A percentile compares a stretch with the other conserved stretches of the same genome.
These are phyloP conservation scores for Umbelopsis vinacea DNA, from an alignment of 192 early-diverging fungal genomes.

Conservation along the genomic window DNA sequence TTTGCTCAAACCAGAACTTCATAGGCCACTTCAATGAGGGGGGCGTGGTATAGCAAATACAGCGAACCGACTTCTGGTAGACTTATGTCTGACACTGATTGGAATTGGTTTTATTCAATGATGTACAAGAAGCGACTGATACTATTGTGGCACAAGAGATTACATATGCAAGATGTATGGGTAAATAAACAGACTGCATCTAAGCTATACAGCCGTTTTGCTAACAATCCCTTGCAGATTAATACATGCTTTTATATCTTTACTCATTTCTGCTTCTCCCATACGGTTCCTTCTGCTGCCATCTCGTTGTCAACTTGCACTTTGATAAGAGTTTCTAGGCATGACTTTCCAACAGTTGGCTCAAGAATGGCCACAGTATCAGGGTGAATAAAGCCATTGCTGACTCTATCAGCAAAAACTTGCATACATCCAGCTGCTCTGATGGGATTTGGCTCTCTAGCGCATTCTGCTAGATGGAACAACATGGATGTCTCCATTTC, in stretches of 20 bases:
- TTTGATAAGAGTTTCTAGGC: slow-evolving; percentile 64
- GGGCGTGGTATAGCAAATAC: too few relatives aligned
- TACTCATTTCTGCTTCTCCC: slow-evolving; percentile 31
- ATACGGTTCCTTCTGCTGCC: slow-evolving; percentile 48
- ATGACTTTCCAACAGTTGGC: slow-evolving; percentile 57
- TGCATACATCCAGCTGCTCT: slow-evolving; percentile 78
- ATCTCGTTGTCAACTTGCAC: slow-evolving; percentile 44
- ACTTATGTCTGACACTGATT: too few relatives aligned
- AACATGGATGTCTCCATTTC: slow-evolving; percentile 92
- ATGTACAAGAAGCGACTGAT: too few relatives aligned
- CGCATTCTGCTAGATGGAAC: slow-evolving; percentile 75
- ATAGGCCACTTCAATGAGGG: background rate
- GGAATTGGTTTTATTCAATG: too few relatives aligned
- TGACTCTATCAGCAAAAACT: slow-evolving; percentile 80
- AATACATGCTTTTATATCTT: too few relatives aligned
- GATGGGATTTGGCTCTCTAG: slow-evolving; percentile 51
- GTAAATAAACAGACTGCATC: too few relatives aligned
- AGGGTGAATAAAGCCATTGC: slow-evolving; percentile 69
- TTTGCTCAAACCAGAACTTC: background rate
- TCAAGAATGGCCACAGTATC: slow-evolving; percentile 59
- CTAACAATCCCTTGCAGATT: too few relatives aligned
- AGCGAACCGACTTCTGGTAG: too few relatives aligned
- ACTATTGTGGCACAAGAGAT: too few relatives aligned
- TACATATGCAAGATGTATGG: too few relatives aligned
- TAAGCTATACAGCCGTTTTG: too few relatives aligned